A percentile compares a stretch with the other conserved stretches of the same genome.
Conservation (phyloP, 2,329 filamentous ascomycete species). For the Thermothelomyces thermophilus region DNA sequence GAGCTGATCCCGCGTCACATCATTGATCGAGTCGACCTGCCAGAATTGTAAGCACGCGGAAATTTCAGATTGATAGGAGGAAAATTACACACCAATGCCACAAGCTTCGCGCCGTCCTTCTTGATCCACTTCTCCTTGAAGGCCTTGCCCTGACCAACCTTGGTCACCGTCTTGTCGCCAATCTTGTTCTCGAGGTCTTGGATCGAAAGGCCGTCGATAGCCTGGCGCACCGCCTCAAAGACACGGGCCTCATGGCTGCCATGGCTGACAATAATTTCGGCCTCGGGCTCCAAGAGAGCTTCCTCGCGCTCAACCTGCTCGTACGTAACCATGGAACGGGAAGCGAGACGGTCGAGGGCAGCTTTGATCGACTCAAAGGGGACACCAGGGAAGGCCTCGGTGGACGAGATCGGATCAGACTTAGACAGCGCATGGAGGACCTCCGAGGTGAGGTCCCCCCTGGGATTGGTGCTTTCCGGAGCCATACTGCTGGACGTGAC, state of each 20-base stretch:
- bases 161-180: constrained; percentile 66
- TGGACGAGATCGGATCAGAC: constrained; percentile 59
- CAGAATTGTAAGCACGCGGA: constrained; percentile 35
- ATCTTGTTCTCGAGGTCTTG: constrained; percentile 63
- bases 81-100: constrained; percentile 41
- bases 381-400: constrained; percentile 60
- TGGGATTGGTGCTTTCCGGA: constrained; percentile 9
- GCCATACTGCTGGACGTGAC: constrained; percentile 18
- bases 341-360: constrained; percentile 76
- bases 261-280: constrained; percentile 62
- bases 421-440: constrained; percentile 61
- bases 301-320: constrained; percentile 76
- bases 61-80: constrained; percentile 37
- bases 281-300: constrained; percentile 67
- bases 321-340: constrained; percentile 81
- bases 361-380: constrained; percentile 71
- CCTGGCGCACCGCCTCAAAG: constrained; percentile 64
- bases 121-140: constrained; percentile 76
- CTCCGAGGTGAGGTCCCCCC: constrained; percentile 54
- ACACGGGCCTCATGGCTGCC: constrained; percentile 80
- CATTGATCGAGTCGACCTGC: constrained; percentile 66
- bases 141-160: constrained; percentile 88
- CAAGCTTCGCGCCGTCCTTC: constrained; percentile 46
- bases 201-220: constrained; percentile 75
- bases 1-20: constrained; percentile 71